These are phyloP conservation scores for Dichomitus squalens DNA, from an alignment of 1,284 basidiomycete species.

Conservation along the genomic window DNA sequence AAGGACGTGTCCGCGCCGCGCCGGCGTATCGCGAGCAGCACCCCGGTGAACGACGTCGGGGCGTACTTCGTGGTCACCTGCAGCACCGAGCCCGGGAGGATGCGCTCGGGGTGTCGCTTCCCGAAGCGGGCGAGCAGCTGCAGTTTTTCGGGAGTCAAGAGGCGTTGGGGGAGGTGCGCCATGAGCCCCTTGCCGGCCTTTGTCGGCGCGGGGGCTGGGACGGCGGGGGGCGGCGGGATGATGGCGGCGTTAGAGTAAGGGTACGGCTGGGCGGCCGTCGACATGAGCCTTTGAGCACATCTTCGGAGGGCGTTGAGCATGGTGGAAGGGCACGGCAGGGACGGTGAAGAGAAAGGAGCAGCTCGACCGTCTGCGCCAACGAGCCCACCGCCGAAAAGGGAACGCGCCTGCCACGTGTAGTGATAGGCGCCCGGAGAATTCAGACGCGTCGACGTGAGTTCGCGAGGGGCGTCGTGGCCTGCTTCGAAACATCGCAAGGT, in stretches of 20 bases:
- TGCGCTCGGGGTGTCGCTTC: slow-evolving; percentile 62
- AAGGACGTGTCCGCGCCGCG: slow-evolving; percentile 85
- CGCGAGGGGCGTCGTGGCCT: slow-evolving; percentile 5
- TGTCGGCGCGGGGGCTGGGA: slow-evolving; percentile 48
- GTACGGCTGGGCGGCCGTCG: slow-evolving; percentile 54
- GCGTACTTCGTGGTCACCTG: slow-evolving; percentile 73
- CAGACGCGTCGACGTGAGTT: not conserved
- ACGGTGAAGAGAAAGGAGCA: not conserved
- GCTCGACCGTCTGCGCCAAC: slow-evolving; percentile 2
- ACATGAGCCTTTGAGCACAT: slow-evolving; percentile 41
- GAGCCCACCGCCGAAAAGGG: slow-evolving; percentile 5
- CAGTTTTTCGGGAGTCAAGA: slow-evolving; percentile 70
- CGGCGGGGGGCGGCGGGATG: slow-evolving; percentile 49
- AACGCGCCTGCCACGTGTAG: slow-evolving; percentile 18
- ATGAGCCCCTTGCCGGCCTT: slow-evolving; percentile 79
- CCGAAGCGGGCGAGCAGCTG: slow-evolving; percentile 73
- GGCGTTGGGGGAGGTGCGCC: slow-evolving; percentile 67
- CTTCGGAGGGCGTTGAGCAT: slow-evolving; percentile 31
- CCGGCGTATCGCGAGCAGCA: slow-evolving; percentile 79
- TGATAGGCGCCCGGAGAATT: slow-evolving; percentile 3
- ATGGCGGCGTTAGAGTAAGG: slow-evolving; percentile 77
- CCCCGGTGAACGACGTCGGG: slow-evolving; percentile 82
- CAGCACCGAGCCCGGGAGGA: slow-evolving; percentile 81
- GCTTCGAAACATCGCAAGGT: not conserved
- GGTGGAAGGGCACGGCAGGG: slow-evolving; percentile 3